A percentile compares a stretch with the other conserved stretches of the same genome.
Evolutionary conservation across 2,329 filamentous ascomycete genomes (phyloP).

Genomic region (Fusarium globosum): DNA sequence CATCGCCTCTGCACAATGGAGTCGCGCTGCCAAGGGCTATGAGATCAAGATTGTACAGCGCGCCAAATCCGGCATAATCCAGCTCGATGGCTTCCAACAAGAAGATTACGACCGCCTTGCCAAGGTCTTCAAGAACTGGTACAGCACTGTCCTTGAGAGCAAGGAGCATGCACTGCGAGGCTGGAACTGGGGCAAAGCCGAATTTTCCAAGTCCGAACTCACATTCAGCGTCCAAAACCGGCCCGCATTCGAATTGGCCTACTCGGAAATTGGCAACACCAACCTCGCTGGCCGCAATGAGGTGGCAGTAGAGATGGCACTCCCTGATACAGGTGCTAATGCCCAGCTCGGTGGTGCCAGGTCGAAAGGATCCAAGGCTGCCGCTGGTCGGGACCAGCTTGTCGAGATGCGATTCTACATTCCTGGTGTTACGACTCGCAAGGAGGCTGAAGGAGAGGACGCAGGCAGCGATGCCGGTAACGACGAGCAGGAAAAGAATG

Average conservation of each 20-base stretch:
- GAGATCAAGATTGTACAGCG: slow-evolving; percentile 92
- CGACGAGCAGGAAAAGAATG: slow-evolving; percentile 82
- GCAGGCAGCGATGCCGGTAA: slow-evolving; percentile 68
- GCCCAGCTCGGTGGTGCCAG: slow-evolving; percentile 78
- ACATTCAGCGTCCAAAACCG: slow-evolving; percentile 97
- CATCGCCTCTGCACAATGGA: slow-evolving; percentile 92
- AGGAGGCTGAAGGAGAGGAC: slow-evolving; percentile 75
- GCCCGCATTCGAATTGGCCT: slow-evolving; percentile 95
- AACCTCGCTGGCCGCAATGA: slow-evolving; percentile 98
- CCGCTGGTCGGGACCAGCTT: slow-evolving; percentile 88
- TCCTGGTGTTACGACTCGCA: slow-evolving; percentile 86
- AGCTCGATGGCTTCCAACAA: slow-evolving; percentile 93
- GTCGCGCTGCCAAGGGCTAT: slow-evolving; percentile 88
- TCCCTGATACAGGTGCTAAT: slow-evolving; percentile 80
- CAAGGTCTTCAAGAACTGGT: slow-evolving; percentile 98
- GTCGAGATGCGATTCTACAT: slow-evolving; percentile 99
- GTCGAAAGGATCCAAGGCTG: slow-evolving; percentile 87
- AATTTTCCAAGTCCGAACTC: slow-evolving; percentile 94
- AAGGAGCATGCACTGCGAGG: slow-evolving; percentile 94
- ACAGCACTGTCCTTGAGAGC: slow-evolving; percentile 90
- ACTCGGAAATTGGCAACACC: slow-evolving; percentile 97
- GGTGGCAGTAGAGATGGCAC: slow-evolving; percentile 92
- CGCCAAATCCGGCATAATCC: slow-evolving; percentile 80
- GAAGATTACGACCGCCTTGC: slow-evolving; percentile 92
- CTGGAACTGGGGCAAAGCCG: slow-evolving; percentile 99